These are phyloP conservation scores for Didymellaceae sp. DNA, from an alignment of 2,329 filamentous ascomycete species.

Conservation along the genomic window DNA sequence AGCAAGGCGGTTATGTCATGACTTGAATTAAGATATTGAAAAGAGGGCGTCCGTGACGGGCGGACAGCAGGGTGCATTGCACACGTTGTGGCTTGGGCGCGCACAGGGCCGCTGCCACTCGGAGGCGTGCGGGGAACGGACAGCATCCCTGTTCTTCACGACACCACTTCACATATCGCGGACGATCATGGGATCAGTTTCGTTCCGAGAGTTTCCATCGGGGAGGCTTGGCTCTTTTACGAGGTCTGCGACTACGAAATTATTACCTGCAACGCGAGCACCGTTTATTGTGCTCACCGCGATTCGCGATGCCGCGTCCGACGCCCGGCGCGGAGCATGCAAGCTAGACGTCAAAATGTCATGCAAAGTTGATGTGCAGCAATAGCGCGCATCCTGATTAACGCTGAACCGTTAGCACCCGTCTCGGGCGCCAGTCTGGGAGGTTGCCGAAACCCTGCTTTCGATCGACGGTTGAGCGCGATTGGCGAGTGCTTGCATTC, in stretches of 20 bases:
- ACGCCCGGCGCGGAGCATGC: neutral
- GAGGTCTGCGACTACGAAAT: neutral
- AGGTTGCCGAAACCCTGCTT: conserved; percentile 3
- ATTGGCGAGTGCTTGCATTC: conserved; percentile 5
- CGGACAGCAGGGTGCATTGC: conserved; percentile 4
- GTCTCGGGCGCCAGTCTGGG: conserved; percentile 2
- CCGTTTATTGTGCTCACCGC: conserved; percentile 1
- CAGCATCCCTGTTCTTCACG: conserved; percentile 11
- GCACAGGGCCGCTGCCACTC: conserved; percentile 5
- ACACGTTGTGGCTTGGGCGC: conserved; percentile 10
- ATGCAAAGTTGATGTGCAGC: conserved; percentile 18
- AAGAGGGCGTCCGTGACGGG: conserved; percentile 3
- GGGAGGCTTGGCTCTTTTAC: neutral
- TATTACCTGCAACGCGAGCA: neutral
- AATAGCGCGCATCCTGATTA: conserved; percentile 9
- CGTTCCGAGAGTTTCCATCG: conserved; percentile 3
- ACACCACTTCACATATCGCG: conserved; percentile 12
- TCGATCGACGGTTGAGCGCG: conserved; percentile 3
- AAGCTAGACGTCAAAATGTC: conserved; percentile 8
- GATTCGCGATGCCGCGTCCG: conserved; percentile 4
- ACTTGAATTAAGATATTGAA: neutral
- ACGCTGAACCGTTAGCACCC: conserved; percentile 12
- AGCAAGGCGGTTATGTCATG: conserved; percentile 13
- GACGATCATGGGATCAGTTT: conserved; percentile 13
- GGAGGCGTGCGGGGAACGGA: conserved; percentile 7